Percentiles rank a stretch among this genome's conserved stretches.
These are phyloP conservation scores for Annulohypoxylon maeteangense DNA, from an alignment of 495 filamentous ascomycete genomes.

Conservation along the genomic window DNA sequence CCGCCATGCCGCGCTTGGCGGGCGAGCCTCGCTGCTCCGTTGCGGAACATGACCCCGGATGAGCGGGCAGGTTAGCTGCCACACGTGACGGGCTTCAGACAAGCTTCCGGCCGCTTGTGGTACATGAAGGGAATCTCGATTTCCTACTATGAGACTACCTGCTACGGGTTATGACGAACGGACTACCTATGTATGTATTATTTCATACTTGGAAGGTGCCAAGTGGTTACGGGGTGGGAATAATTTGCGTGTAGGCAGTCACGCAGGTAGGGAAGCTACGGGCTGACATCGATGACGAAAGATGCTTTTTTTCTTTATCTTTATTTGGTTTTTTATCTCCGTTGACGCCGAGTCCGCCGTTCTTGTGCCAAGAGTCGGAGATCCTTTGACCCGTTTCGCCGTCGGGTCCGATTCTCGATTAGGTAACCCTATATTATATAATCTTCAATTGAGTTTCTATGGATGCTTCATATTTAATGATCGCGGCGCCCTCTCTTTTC, in stretches of 20 bases:
- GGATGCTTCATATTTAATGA: background rate
- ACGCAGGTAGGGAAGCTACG: slow-evolving; percentile 11
- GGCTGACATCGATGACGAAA: slow-evolving; percentile 40
- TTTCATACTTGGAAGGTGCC: background rate
- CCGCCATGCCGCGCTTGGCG: slow-evolving; percentile 30
- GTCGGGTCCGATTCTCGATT: slow-evolving; percentile 24
- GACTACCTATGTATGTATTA: no score
- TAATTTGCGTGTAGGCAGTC: background rate
- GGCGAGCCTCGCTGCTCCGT: slow-evolving; percentile 35
- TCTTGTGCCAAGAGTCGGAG: background rate
- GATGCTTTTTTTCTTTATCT: slow-evolving; percentile 36
- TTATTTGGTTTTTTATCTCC: slow-evolving; percentile 36
- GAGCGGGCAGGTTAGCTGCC: slow-evolving; percentile 14
- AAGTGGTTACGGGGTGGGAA: background rate
- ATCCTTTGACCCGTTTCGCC: background rate
- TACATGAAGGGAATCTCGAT: slow-evolving; percentile 27
- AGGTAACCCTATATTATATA: background rate
- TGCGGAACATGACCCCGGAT: slow-evolving; percentile 39
- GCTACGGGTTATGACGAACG: background rate
- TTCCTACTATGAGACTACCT: background rate
- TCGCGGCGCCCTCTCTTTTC: no score
- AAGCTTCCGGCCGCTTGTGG: slow-evolving; percentile 30
- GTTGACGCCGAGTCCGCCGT: slow-evolving; percentile 24
- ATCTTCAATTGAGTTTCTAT: background rate
- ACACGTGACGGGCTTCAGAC: slow-evolving; percentile 18